Evolutionary conservation across 1,284 basidiomycete genomes (phyloP).

Genomic region (Mrakiaceae sp.): DNA sequence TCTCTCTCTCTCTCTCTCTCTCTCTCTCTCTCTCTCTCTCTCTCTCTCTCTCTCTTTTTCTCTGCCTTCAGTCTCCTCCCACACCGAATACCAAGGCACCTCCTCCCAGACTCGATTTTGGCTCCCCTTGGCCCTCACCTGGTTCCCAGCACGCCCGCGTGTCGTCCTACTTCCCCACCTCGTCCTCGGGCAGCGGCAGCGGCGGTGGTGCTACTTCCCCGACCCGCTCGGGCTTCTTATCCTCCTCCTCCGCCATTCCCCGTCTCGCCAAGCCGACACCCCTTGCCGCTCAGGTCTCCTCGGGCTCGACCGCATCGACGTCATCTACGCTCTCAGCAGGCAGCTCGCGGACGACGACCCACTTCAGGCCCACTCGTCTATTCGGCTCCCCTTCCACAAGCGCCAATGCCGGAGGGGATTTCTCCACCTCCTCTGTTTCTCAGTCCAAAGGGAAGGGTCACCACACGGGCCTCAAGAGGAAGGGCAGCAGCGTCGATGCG

Average conservation of each 20-base stretch:
- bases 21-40: not conserved
- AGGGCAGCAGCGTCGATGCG: too few species aligned
- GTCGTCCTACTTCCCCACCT: not conserved
- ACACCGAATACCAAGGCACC: conserved; percentile 7
- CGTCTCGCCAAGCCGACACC: too few species aligned
- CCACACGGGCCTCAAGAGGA: too few species aligned
- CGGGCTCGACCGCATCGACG: not conserved
- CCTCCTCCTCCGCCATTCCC: too few species aligned
- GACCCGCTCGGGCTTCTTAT: not conserved
- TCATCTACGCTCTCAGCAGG: too few species aligned
- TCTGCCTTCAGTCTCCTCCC: not conserved
- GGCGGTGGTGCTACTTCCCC: not conserved
- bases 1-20: not conserved
- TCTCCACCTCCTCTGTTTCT: too few species aligned
- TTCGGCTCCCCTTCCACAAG: too few species aligned
- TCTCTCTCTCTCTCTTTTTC: not conserved
- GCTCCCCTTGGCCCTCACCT: not conserved
- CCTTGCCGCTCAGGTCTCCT: not conserved
- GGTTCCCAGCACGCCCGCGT: not conserved
- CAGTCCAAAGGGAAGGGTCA: too few species aligned
- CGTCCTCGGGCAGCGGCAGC: not conserved
- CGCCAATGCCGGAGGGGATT: too few species aligned
- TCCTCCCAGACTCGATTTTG: not conserved
- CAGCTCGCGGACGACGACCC: too few species aligned
- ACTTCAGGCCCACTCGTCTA: too few species aligned